Percentiles rank a stretch among this genome's conserved stretches.
Conservation (phyloP, 495 filamentous ascomycete species). For the Annulohypoxylon moriforme region DNA sequence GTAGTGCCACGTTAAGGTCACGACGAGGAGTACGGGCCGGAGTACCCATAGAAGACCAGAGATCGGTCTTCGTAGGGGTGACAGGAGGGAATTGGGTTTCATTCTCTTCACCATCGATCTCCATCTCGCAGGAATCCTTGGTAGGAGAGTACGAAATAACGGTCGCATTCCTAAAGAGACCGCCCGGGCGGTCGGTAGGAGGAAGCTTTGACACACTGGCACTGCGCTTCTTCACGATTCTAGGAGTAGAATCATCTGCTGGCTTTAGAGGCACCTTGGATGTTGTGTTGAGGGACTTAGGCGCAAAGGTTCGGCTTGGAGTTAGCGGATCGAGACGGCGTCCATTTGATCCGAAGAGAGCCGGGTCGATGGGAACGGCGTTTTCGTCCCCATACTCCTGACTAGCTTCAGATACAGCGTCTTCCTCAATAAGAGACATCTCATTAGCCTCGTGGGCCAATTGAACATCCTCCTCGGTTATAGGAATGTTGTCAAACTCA, state of each 20-base stretch:
- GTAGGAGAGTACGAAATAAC: conserved; percentile 59
- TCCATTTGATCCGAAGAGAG: conserved; percentile 44
- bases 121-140: conserved; percentile 46
- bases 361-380: conserved; percentile 64
- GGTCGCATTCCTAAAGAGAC: conserved; percentile 53
- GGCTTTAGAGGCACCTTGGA: conserved; percentile 81
- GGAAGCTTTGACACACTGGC: conserved; percentile 66
- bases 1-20: conserved; percentile 60
- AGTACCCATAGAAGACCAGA: conserved; percentile 64
- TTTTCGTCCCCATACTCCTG: conserved; percentile 74
- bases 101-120: conserved; percentile 33
- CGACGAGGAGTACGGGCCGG: conserved; percentile 66
- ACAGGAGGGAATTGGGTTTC: conserved; percentile 40
- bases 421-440: conserved; percentile 64
- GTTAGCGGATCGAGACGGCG: conserved; percentile 48
- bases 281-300: conserved; percentile 69
- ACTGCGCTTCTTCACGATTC: conserved; percentile 60
- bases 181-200: conserved; percentile 35
- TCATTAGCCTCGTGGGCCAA: conserved; percentile 63
- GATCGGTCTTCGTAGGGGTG: conserved; percentile 54
- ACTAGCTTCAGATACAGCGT: conserved; percentile 66
- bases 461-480: conserved; percentile 59
- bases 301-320: conserved; percentile 46
- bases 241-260: conserved; percentile 70
- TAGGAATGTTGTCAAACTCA: conserved; percentile 51